Conservation (phyloP, 2,329 filamentous ascomycete species). For the Penicillium crustosum region DNA sequence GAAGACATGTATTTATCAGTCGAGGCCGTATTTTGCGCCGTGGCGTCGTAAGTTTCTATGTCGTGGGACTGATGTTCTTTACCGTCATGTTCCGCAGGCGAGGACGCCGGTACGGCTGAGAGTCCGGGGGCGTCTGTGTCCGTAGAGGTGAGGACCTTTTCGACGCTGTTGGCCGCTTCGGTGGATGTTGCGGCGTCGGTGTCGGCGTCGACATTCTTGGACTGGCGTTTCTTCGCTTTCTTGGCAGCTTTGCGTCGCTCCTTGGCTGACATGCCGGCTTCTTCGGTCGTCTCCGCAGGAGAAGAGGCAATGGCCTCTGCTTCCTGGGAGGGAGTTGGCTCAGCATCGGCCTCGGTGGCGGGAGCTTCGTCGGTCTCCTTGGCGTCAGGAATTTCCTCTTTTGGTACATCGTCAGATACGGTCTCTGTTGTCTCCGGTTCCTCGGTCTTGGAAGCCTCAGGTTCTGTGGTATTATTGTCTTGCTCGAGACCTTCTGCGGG, state of each 20-base stretch:
- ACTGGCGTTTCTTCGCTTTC: constrained; percentile 45
- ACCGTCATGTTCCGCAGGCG: constrained; percentile 45
- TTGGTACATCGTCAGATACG: neutral
- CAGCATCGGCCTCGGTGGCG: constrained; percentile 8
- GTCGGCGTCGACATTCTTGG: constrained; percentile 29
- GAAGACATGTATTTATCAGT: constrained; percentile 47
- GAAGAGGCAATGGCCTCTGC: neutral
- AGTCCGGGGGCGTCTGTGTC: constrained; percentile 23
- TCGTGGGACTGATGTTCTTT: constrained; percentile 48
- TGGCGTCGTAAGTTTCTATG: constrained; percentile 37
- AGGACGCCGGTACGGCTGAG: constrained; percentile 30
- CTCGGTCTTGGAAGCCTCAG: constrained; percentile 9
- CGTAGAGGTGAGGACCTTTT: constrained; percentile 15
- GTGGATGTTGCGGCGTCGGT: constrained; percentile 10
- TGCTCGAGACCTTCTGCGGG: neutral
- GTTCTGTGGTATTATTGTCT: neutral
- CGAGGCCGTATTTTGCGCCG: constrained; percentile 42
- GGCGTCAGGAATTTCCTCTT: constrained; percentile 20
- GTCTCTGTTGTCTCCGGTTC: constrained; percentile 16
- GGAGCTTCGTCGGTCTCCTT: constrained; percentile 8
- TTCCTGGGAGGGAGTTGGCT: constrained; percentile 3
- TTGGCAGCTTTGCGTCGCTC: constrained; percentile 52
- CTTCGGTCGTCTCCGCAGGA: constrained; percentile 6
- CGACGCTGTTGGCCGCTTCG: constrained; percentile 10
- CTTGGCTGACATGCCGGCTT: constrained; percentile 36